These are phyloP conservation scores for Fonsecaea monophora DNA, from an alignment of 2,329 filamentous ascomycete genomes.

Conservation along the genomic window DNA sequence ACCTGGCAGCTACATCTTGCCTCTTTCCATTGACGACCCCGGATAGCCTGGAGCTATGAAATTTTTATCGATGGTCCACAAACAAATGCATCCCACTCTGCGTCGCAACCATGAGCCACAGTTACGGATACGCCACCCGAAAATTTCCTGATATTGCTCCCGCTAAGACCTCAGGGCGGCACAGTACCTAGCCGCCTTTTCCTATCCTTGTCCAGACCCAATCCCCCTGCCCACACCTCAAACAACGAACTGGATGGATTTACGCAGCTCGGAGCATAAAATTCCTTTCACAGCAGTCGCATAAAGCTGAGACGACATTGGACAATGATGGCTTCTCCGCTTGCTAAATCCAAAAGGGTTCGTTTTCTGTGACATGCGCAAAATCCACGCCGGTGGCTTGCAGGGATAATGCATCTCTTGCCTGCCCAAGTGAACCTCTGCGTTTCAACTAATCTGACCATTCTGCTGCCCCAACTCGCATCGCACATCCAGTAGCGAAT, in stretches of 20 bases:
- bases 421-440: neutral
- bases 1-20: constrained; percentile 7
- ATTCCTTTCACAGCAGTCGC: constrained; percentile 9
- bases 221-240: constrained; percentile 5
- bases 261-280: neutral
- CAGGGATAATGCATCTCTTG: constrained; percentile 22
- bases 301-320: neutral
- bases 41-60: neutral
- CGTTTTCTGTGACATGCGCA: constrained; percentile 13
- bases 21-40: constrained; percentile 13
- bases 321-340: constrained; percentile 10
- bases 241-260: constrained; percentile 13
- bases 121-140: constrained; percentile 27
- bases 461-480: constrained; percentile 10
- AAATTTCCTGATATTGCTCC: constrained; percentile 19
- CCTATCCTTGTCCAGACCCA: constrained; percentile 9
- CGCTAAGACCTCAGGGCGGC: constrained; percentile 13
- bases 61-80: constrained; percentile 20
- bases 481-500: neutral
- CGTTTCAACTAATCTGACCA: constrained; percentile 11
- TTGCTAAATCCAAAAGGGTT: neutral
- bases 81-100: constrained; percentile 29
- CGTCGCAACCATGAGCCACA: constrained; percentile 32
- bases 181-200: constrained; percentile 1
- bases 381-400: constrained; percentile 17